A percentile compares a stretch with the other conserved stretches of the same genome.
phyloP scores from a whole-genome alignment of 73 alveolate species.

The Paramecium tetraurelia region DNA sequence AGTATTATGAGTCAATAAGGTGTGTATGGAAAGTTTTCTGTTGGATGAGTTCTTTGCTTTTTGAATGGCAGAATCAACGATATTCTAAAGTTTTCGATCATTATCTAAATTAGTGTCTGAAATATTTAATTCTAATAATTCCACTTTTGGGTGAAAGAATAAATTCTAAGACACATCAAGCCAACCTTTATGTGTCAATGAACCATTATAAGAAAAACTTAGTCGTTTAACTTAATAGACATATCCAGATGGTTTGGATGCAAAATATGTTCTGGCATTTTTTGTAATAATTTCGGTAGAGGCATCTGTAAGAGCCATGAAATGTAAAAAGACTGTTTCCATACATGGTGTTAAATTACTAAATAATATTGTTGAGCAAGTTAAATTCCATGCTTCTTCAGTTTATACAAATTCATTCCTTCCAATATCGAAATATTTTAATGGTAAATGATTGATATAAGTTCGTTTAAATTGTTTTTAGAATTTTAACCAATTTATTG shows the following conservation, averaged over 20 bases:
- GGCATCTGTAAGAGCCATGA: slow-evolving; percentile 14
- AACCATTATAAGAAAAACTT: neutral
- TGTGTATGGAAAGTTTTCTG: neutral
- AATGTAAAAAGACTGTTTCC: neutral
- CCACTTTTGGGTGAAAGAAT: slow-evolving; percentile 1
- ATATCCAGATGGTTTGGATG: neutral
- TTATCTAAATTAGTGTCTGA: neutral
- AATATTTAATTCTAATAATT: neutral
- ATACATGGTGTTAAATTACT: neutral
- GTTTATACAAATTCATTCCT: slow-evolving; percentile 32
- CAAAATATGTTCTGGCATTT: neutral
- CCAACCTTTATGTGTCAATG: slow-evolving; percentile 18
- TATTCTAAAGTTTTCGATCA: neutral
- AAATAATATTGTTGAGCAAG: neutral
- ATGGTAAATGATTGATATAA: neutral
- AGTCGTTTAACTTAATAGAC: neutral
- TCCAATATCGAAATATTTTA: slow-evolving; percentile 9
- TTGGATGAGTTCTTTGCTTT: neutral
- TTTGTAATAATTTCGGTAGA: neutral
- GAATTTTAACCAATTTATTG: neutral
- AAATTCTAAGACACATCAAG: neutral
- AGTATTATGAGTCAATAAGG: neutral
- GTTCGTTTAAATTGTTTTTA: neutral
- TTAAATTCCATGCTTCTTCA: slow-evolving; percentile 16
- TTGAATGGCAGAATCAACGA: neutral